A percentile compares a stretch with the other conserved stretches of the same genome.
phyloP scores from a whole-genome alignment of 2,329 filamentous ascomycete genomes.

The Verticillium dahliae region DNA sequence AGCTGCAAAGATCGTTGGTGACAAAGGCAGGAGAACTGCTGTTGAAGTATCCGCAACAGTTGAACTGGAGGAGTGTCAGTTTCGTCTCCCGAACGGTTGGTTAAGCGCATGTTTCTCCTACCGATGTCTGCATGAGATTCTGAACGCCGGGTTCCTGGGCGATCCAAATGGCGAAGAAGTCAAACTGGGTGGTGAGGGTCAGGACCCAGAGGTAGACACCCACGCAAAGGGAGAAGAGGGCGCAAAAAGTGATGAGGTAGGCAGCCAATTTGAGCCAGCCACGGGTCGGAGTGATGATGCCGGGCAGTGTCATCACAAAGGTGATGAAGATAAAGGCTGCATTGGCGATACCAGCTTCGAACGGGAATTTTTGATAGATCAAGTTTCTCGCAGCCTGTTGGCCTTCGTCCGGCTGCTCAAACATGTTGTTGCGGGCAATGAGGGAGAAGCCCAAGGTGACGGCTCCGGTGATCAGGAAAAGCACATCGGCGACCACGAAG shows the following conservation, averaged over 20 bases:
- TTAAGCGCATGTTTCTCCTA: slow-evolving; percentile 26
- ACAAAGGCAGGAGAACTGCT: slow-evolving; percentile 66
- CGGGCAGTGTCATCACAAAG: slow-evolving; percentile 64
- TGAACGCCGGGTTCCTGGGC: slow-evolving; percentile 51
- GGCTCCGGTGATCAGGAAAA: slow-evolving; percentile 48
- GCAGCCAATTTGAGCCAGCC: slow-evolving; percentile 65
- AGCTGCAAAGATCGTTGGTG: slow-evolving; percentile 60
- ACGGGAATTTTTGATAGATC: slow-evolving; percentile 46
- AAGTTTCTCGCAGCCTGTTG: slow-evolving; percentile 42
- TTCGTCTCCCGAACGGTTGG: slow-evolving; percentile 10
- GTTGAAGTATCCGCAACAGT: slow-evolving; percentile 76
- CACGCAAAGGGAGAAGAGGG: slow-evolving; percentile 57
- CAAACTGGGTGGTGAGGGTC: slow-evolving; percentile 61
- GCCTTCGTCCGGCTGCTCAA: slow-evolving; percentile 36
- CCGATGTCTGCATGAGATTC: slow-evolving; percentile 63
- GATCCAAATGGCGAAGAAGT: slow-evolving; percentile 56
- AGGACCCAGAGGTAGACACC: slow-evolving; percentile 67
- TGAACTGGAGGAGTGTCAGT: slow-evolving; percentile 46
- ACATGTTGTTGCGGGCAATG: slow-evolving; percentile 40
- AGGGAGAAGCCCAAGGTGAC: slow-evolving; percentile 50
- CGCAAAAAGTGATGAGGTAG: slow-evolving; percentile 56
- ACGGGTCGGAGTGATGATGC: slow-evolving; percentile 60
- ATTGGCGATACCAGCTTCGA: slow-evolving; percentile 61
- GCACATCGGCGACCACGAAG: slow-evolving; percentile 38
- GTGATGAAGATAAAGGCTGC: slow-evolving; percentile 64